phyloP scores from a whole-genome alignment of 345 rosid species.

The Citrus medica region DNA sequence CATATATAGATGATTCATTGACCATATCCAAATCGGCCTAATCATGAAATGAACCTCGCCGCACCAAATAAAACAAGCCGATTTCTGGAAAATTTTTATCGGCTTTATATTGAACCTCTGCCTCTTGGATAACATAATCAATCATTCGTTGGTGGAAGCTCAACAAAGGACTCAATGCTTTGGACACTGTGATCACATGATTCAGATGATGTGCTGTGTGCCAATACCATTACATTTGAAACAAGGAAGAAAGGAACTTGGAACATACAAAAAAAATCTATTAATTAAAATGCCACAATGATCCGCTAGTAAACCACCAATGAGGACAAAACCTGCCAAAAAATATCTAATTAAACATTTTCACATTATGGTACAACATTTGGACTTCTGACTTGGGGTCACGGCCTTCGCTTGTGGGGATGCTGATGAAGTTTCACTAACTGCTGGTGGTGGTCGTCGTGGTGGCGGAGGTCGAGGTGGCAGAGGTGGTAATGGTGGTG shows the following conservation, averaged over 20 bases:
- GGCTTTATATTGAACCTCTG: background rate
- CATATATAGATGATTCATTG: background rate
- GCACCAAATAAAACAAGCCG: background rate
- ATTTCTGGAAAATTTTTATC: background rate
- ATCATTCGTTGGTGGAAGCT: background rate
- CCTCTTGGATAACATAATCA: background rate
- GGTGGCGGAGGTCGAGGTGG: background rate
- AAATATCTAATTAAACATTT: background rate
- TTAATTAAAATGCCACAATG: no score
- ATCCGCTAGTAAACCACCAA: background rate
- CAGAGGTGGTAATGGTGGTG: background rate
- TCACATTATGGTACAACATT: constrained; percentile 7
- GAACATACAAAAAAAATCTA: background rate
- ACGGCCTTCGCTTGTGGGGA: background rate
- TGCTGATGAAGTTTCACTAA: background rate
- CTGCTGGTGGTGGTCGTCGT: background rate
- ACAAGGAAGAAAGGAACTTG: background rate
- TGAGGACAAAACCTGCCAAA: background rate
- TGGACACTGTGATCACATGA: background rate
- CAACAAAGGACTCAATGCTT: background rate
- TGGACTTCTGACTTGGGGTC: background rate
- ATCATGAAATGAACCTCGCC: background rate
- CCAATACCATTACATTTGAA: background rate
- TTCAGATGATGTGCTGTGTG: background rate
- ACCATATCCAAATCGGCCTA: background rate